Percentiles rank a stretch among this genome's conserved stretches.
These are phyloP conservation scores for Glutinoglossum americanum DNA, from an alignment of 495 filamentous ascomycete species.

Conservation along the genomic window DNA sequence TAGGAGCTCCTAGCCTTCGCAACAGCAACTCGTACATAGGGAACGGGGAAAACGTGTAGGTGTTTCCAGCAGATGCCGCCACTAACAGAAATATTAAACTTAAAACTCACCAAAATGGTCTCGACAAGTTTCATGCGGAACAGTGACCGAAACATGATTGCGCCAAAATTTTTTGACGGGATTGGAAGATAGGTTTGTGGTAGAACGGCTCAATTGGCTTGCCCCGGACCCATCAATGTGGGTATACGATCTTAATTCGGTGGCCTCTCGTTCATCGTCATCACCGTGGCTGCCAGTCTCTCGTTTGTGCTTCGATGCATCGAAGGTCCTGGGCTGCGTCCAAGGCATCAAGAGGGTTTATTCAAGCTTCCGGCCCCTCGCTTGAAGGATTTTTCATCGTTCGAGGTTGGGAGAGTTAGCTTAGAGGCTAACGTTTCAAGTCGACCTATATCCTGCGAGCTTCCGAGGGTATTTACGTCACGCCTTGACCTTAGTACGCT, in stretches of 20 bases:
- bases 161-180: constrained; percentile 21
- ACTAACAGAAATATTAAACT: neutral
- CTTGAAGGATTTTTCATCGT: too few species aligned
- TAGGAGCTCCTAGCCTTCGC: too few species aligned
- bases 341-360: neutral
- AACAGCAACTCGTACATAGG: too few species aligned
- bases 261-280: neutral
- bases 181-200: neutral
- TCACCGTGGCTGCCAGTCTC: neutral
- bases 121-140: constrained; percentile 22
- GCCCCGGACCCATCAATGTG: neutral
- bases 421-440: too few species aligned
- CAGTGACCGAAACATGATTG: constrained; percentile 22
- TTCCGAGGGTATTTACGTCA: too few species aligned
- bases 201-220: neutral
- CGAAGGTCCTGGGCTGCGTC: neutral
- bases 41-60: too few species aligned
- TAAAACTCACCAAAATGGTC: constrained; percentile 32
- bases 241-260: neutral
- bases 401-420: too few species aligned
- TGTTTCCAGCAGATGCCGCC: neutral
- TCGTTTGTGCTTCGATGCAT: neutral
- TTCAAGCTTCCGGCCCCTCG: too few species aligned
- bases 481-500: too few species aligned
- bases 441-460: too few species aligned